These are phyloP conservation scores for Eragrostis tef DNA, from an alignment of 202 grass and related monocot genomes.

Conservation along the genomic window DNA sequence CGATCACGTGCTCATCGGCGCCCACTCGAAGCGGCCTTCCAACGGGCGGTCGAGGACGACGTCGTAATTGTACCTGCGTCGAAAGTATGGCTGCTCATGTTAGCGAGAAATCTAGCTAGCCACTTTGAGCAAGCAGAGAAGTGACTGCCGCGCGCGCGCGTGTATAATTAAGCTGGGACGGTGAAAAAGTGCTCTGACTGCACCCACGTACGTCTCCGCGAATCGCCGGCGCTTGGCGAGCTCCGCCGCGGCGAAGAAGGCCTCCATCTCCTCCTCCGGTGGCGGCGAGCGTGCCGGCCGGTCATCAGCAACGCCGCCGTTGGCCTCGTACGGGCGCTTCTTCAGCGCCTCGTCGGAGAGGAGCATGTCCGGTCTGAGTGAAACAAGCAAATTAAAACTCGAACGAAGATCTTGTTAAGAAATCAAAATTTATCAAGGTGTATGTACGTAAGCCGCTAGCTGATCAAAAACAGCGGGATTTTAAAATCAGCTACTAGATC, in stretches of 20 bases:
- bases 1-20: constrained; percentile 33
- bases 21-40: constrained; percentile 66
- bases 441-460: too few relatives aligned
- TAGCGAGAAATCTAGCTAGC: background rate
- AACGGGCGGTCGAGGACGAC: constrained; percentile 58
- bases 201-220: constrained; percentile 38
- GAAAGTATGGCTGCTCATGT: background rate
- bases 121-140: too few relatives aligned
- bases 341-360: background rate
- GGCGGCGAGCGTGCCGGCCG: background rate
- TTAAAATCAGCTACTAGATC: too few relatives aligned
- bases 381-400: background rate
- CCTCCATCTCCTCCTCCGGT: constrained; percentile 53
- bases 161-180: background rate
- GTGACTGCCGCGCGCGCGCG: background rate
- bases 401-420: background rate
- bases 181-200: background rate
- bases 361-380: background rate
- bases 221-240: constrained; percentile 55
- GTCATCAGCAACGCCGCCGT: too few relatives aligned
- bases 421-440: too few relatives aligned
- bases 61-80: constrained; percentile 71
- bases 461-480: too few relatives aligned
- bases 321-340: background rate
- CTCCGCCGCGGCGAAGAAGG: constrained; percentile 64